A percentile compares a stretch with the other conserved stretches of the same genome.
Evolutionary conservation across 306 rosid genomes (phyloP).

Genomic region (Crotalaria pallida): DNA sequence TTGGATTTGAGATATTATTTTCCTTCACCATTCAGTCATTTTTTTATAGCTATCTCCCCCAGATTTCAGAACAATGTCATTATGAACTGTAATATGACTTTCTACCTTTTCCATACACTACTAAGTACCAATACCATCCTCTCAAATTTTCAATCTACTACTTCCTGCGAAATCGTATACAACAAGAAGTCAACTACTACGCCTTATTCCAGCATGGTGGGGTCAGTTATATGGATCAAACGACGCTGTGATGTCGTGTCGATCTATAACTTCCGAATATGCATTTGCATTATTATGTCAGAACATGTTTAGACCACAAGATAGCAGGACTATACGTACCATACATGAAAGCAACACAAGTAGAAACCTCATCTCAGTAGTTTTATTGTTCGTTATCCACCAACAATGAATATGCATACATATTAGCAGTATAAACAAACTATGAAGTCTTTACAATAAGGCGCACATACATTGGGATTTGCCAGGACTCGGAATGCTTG

Average conservation of each 20-base stretch:
- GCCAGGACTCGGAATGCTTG: conserved; percentile 61
- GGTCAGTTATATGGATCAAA: too few species aligned
- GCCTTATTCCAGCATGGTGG: too few species aligned
- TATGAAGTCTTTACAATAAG: conserved; percentile 34
- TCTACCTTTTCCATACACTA: background rate
- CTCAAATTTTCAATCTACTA: background rate
- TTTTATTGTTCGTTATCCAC: background rate
- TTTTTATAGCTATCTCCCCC: background rate
- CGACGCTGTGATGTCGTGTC: too few species aligned
- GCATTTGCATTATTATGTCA: background rate
- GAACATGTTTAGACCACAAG: background rate
- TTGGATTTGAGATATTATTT: background rate
- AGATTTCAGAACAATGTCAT: background rate
- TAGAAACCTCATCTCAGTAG: conserved; percentile 1
- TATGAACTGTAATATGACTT: background rate
- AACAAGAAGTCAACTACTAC: too few species aligned
- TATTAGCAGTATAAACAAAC: background rate
- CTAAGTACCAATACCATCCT: background rate
- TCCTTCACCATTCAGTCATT: background rate
- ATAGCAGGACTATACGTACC: background rate
- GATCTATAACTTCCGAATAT: too few species aligned
- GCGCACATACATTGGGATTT: conserved; percentile 76
- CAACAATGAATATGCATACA: background rate
- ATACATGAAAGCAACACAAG: conserved; percentile 6
- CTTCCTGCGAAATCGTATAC: too few species aligned